Evolutionary conservation across 768 basidiomycete genomes (phyloP), one percentile per base, ranked within the genome.

Genomic region (Cyclocybe aegerita): DNA sequence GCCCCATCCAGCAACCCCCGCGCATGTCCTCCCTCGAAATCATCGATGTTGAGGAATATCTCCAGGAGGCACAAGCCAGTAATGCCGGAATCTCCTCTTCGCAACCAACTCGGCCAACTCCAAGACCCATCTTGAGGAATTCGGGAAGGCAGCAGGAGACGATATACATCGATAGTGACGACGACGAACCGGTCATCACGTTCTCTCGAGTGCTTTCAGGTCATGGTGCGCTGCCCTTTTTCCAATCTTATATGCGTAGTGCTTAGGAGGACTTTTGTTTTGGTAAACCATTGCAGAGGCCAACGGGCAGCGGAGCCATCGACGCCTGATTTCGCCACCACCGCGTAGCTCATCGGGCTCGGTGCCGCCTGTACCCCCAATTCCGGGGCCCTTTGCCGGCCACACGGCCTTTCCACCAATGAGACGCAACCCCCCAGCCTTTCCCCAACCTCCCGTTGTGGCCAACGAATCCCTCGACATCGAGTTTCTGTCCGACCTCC

Each of bases 311-410:
- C 53, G 43, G 43, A 53, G 54, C 44, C 55, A 54, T 43, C 54
- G 58, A 29, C 39, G 44, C 9, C 48, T 55, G 44, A 57, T 60
- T 12, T 58, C 79, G 0, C 81, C 81, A 23, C 81, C 84, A 10
- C 80, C 80, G 7, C 76, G 72, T 31, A 68, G 69, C 10, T 55
- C 61, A 8, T 70, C 68, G 17, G 59, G 56, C 12, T 53, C 62
- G 1, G 65, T 77, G 3, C 87, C 86, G 0, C 83, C 85, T 1
- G 81, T 88, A 0, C 87, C 86, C 2, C 60, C 69, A 9, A 48
- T 80, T 16, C 80, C 80, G 1, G 62, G 49, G 4, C 70, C 69
- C 46, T 72, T 55, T 51, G 67, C 64, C 6, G 56, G 61, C 0
- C 65, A 68, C 1, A 62, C 73, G 29, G 76, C 76, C 16, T 52